phyloP scores from a whole-genome alignment of 805 yeast species.

The Saccharomycopsis sp. region DNA sequence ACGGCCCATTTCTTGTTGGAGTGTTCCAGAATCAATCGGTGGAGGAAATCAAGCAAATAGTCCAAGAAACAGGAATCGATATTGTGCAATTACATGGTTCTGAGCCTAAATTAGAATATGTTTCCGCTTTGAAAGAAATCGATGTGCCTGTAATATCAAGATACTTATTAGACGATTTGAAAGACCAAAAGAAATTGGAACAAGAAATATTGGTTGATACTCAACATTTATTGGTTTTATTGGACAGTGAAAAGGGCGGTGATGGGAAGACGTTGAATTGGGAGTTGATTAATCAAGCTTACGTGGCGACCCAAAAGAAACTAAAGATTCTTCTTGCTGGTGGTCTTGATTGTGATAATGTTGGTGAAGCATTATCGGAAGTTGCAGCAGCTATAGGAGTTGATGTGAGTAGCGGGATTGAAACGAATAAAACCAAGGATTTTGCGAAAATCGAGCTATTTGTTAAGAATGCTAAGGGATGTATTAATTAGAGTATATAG shows the following conservation, averaged over 20 bases:
- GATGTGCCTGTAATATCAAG: slow-evolving; percentile 62
- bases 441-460: slow-evolving; percentile 52
- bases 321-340: slow-evolving; percentile 71
- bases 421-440: slow-evolving; percentile 71
- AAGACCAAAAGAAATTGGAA: slow-evolving; percentile 23
- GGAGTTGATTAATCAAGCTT: slow-evolving; percentile 42
- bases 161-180: slow-evolving; percentile 53
- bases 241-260: slow-evolving; percentile 90
- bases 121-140: slow-evolving; percentile 27
- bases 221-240: slow-evolving; percentile 50
- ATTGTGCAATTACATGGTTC: slow-evolving; percentile 86
- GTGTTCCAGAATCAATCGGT: slow-evolving; percentile 81
- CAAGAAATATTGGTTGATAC: slow-evolving; percentile 26
- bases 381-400: slow-evolving; percentile 71
- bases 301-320: slow-evolving; percentile 25
- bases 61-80: slow-evolving; percentile 50
- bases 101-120: slow-evolving; percentile 45
- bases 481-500: background rate
- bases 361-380: slow-evolving; percentile 39
- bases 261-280: slow-evolving; percentile 81
- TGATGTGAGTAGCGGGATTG: slow-evolving; percentile 96
- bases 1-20: slow-evolving; percentile 76
- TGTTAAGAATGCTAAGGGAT: slow-evolving; percentile 40
- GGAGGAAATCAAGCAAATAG: slow-evolving; percentile 28
- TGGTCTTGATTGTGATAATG: slow-evolving; percentile 76